Base-by-base conservation (phyloP, 192 early-diverging fungal genomes). In the Rhizoclosmatium globosum region DNA sequence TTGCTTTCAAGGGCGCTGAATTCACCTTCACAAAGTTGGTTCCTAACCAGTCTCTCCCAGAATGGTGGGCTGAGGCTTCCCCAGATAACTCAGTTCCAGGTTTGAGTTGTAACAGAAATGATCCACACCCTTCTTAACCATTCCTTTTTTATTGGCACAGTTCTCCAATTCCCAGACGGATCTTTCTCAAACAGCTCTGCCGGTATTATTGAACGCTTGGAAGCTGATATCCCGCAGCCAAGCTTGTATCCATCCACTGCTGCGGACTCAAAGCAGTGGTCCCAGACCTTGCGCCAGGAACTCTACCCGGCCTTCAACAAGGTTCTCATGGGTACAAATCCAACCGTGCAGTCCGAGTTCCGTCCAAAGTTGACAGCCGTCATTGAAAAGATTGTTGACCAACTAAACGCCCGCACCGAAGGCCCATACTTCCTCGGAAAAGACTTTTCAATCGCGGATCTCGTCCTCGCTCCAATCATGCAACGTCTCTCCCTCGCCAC, bases 141-240 rank as follows among this genome's bases (percentile, higher is more conserved):
- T 68, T 4, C 6, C 15, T 50, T 50, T 50, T 50, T 50, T 4
- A 50, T 50, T 9, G 15, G 6, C 59, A 9, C 58, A 61, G 57
- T 69, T 50, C 2, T 80, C 4, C 70, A 76, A 31, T 62, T 80
- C 42, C 74, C 74, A 9, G 74, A 80, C 65, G 75, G 79, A 41
- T 47, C 75, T 38, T 67, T 66, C 61, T 47, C 62, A 19, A 69
- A n/a, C 47, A 15, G 13, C 48, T 78, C 62, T 13, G 74, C 48
- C 4, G 58, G 65, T 4, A 80, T 80, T 39, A 69, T 80, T 47
- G 48, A 13, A 19, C 7, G 1, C 47, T 4, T 71, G 11, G 69
- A 79, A 44, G 11, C 17, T 11, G 43, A 39, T 4, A 19, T 62
- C 41, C 58, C 77, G 1, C 1, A 19, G 7, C 77, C 69, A 41